phyloP scores from a whole-genome alignment of 768 basidiomycete species.

The Boletus pseudopeckii region DNA sequence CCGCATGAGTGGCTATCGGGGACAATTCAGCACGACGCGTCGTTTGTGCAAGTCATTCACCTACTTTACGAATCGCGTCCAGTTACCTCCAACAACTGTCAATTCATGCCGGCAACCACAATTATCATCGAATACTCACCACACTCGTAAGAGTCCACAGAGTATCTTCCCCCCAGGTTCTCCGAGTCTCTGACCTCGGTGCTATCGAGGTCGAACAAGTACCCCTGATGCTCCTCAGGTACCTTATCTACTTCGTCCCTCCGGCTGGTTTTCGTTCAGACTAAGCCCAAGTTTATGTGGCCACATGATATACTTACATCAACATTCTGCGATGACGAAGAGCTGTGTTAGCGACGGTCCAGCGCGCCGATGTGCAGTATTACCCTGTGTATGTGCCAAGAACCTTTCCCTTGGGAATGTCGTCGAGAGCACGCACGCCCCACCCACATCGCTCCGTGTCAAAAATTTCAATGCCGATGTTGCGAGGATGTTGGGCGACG shows the following conservation, averaged over 20 bases:
- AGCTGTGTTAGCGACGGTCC: conserved; percentile 2
- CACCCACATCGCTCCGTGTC: conserved; percentile 58
- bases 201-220: conserved; percentile 64
- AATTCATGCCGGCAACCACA: neutral
- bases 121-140: conserved; percentile 37
- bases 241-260: conserved; percentile 42
- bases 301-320: conserved; percentile 35
- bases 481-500: conserved; percentile 56
- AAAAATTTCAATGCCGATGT: conserved; percentile 62
- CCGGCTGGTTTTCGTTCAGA: conserved; percentile 30
- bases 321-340: conserved; percentile 35
- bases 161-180: conserved; percentile 37
- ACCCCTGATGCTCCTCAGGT: conserved; percentile 38
- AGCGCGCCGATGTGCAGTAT: conserved; percentile 13
- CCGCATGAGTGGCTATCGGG: conserved; percentile 60
- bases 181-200: conserved; percentile 41
- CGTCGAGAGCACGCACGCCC: conserved; percentile 52
- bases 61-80: conserved; percentile 74
- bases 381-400: conserved; percentile 71
- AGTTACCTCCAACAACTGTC: conserved; percentile 50
- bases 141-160: conserved; percentile 50
- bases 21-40: conserved; percentile 2
- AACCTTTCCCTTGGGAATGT: conserved; percentile 52
- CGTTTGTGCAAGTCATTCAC: conserved; percentile 14
- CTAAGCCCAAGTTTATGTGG: neutral